A percentile compares a stretch with the other conserved stretches of the same genome.
Conservation (phyloP, 164 flowering plant species). For the Amborella trichopoda region DNA sequence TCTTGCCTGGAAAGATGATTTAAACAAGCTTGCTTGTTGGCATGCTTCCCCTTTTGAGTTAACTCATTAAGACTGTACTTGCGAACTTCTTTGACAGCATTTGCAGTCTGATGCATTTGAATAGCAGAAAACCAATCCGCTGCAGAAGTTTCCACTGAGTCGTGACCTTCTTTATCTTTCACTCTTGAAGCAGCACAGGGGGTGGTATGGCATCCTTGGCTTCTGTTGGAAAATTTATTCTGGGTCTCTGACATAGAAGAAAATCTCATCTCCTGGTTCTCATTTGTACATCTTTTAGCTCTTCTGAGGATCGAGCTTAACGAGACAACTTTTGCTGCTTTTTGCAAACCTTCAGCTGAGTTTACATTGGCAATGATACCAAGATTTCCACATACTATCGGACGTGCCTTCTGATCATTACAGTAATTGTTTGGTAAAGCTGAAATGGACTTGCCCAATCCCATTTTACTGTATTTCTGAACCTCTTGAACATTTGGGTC, state of each 20-base stretch:
- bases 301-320: constrained; percentile 30
- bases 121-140: constrained; percentile 2
- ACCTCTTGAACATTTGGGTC: too few relatives aligned
- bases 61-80: constrained; percentile 45
- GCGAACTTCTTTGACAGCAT: constrained; percentile 31
- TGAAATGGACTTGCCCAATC: too few relatives aligned
- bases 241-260: constrained; percentile 5
- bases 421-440: too few relatives aligned
- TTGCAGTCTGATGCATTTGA: constrained; percentile 15
- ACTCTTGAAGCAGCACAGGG: too few relatives aligned
- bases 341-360: constrained; percentile 11
- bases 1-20: not conserved
- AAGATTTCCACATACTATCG: constrained; percentile 41
- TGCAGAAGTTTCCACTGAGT: not conserved
- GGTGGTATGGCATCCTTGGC: constrained; percentile 8
- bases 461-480: too few relatives aligned
- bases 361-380: constrained; percentile 42
- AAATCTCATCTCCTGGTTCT: constrained; percentile 7
- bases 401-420: constrained; percentile 18
- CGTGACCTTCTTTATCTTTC: constrained; percentile 6
- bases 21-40: not conserved
- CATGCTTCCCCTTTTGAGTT: constrained; percentile 18
- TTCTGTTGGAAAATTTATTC: constrained; percentile 5
- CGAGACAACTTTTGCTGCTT: constrained; percentile 37
- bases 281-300: constrained; percentile 18